These are phyloP conservation scores for Beta lomatogona DNA, from an alignment of 179 eudicot species.

Conservation along the genomic window DNA sequence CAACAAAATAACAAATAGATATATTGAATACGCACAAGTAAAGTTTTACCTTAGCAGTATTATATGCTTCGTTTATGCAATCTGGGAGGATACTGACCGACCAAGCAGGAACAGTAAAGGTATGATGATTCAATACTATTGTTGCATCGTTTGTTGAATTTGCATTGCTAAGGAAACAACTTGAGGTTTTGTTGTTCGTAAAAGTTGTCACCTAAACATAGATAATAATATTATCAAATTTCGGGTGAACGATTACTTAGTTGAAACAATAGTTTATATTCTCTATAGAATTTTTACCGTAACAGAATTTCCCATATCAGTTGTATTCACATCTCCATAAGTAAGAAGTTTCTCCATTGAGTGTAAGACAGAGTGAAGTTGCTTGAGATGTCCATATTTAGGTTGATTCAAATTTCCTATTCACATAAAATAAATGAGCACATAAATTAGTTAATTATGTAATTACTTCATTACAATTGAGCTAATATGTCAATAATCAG, in stretches of 20 bases:
- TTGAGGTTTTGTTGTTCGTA: constrained; percentile 20
- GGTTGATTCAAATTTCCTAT: constrained; percentile 66
- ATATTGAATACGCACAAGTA: too few relatives aligned
- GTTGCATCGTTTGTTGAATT: constrained; percentile 49
- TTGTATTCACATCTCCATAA: constrained; percentile 42
- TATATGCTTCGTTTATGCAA: constrained; percentile 56
- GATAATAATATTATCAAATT: background rate
- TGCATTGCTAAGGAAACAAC: constrained; percentile 60
- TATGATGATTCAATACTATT: constrained; percentile 32
- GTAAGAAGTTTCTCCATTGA: constrained; percentile 65
- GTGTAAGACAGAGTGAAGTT: constrained; percentile 51
- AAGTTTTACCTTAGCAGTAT: constrained; percentile 67
- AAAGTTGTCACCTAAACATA: constrained; percentile 48
- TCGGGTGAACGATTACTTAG: background rate
- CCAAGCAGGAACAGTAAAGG: constrained; percentile 60
- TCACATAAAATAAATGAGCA: background rate
- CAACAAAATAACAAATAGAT: too few relatives aligned
- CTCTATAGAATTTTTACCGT: constrained; percentile 20
- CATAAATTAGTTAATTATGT: background rate
- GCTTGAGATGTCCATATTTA: constrained; percentile 68
- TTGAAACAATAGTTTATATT: too few relatives aligned
- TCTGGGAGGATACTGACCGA: constrained; percentile 71
- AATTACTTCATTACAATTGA: background rate
- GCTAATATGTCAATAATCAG: background rate
- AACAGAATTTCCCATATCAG: constrained; percentile 35